Evolutionary conservation across 257 asterid species (phyloP).

Genomic region (Ilex aquifolium): DNA sequence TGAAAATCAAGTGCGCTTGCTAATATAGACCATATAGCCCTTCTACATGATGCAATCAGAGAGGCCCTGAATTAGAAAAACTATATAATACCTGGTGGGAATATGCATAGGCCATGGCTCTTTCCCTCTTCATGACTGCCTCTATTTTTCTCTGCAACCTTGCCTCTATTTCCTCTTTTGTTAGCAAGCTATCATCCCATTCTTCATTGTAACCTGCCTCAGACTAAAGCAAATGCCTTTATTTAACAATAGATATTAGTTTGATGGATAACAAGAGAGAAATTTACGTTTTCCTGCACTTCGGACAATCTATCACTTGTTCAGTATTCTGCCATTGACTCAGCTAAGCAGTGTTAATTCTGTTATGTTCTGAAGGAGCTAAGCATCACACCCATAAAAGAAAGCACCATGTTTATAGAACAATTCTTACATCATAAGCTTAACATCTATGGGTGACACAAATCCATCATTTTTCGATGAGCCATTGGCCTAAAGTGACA

Average conservation of each 20-base stretch:
- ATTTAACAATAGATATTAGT: not conserved
- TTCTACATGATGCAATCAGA: not conserved
- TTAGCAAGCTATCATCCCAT: slow-evolving; percentile 84
- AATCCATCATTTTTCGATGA: too few relatives aligned
- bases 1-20: not conserved
- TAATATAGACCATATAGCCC: not conserved
- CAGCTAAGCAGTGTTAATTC: too few relatives aligned
- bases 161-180: slow-evolving; percentile 73
- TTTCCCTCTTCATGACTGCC: slow-evolving; percentile 86
- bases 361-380: too few relatives aligned
- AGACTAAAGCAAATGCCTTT: slow-evolving; percentile 32
- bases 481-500: too few relatives aligned
- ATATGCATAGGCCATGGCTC: slow-evolving; percentile 90
- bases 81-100: slow-evolving; percentile 61
- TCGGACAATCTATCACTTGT: too few relatives aligned
- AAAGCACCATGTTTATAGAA: too few relatives aligned
- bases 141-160: slow-evolving; percentile 68
- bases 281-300: not conserved
- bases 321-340: too few relatives aligned
- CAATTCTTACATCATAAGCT: too few relatives aligned
- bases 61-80: not conserved
- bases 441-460: too few relatives aligned
- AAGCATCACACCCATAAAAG: too few relatives aligned
- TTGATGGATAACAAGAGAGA: not conserved
- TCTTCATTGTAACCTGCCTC: slow-evolving; percentile 54